Conservation (phyloP, 495 filamentous ascomycete species). For the Clohesyomyces aquaticus region DNA sequence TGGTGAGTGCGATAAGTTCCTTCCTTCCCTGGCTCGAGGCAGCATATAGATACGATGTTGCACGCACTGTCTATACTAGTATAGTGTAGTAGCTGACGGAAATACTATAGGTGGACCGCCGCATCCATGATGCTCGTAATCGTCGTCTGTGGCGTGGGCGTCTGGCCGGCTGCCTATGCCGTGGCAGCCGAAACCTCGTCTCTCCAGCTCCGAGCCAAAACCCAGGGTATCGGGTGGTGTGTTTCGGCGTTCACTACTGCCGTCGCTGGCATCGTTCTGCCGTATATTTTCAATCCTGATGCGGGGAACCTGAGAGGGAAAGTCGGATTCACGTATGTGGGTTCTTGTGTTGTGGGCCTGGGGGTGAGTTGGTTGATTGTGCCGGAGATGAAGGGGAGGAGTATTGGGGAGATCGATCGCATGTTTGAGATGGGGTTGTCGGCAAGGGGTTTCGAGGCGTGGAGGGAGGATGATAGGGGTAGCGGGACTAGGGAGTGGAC, state of each 20-base stretch:
- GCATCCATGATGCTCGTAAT: slow-evolving; percentile 31
- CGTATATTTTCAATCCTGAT: slow-evolving; percentile 38
- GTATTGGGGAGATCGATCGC: slow-evolving; percentile 23
- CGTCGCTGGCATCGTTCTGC: slow-evolving; percentile 20
- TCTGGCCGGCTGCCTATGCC: slow-evolving; percentile 32
- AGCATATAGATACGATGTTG: no score
- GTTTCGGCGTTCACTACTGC: slow-evolving; percentile 11
- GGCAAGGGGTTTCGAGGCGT: slow-evolving; percentile 20
- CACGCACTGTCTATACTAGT: no score
- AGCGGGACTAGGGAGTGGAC: neutral
- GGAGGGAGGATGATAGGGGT: slow-evolving; percentile 10
- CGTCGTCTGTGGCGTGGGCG: slow-evolving; percentile 21
- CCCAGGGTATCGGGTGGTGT: slow-evolving; percentile 33
- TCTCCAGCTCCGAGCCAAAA: slow-evolving; percentile 31
- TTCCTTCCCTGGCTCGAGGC: neutral
- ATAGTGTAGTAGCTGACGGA: slow-evolving; percentile 2
- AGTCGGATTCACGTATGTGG: slow-evolving; percentile 31
- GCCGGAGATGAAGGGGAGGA: slow-evolving; percentile 35
- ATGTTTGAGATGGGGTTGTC: slow-evolving; percentile 31
- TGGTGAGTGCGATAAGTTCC: slow-evolving; percentile 18
- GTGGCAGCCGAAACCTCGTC: slow-evolving; percentile 29
- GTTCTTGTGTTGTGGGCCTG: slow-evolving; percentile 7
- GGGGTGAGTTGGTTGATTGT: slow-evolving; percentile 20
- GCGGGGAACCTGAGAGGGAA: slow-evolving; percentile 28
- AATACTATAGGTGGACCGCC: slow-evolving; percentile 18